A percentile compares a stretch with the other conserved stretches of the same genome.
phyloP scores from a whole-genome alignment of 2,329 filamentous ascomycete species.

The Neofusicoccum sp. region DNA sequence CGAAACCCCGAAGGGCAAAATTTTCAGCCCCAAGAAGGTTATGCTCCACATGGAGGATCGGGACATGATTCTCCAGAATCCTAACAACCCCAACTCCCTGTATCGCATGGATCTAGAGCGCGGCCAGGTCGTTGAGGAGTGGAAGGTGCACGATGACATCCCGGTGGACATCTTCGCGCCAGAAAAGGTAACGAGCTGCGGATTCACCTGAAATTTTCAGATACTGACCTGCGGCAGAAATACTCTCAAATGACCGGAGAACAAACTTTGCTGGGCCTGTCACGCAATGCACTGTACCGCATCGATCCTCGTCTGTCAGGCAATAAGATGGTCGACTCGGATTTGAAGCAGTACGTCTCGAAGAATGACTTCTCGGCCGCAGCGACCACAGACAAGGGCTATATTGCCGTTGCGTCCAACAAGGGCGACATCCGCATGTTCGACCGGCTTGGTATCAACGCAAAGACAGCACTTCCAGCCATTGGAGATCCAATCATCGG shows the following conservation, averaged over 20 bases:
- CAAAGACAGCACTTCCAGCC: slow-evolving; percentile 95
- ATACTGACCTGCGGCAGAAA: slow-evolving; percentile 60
- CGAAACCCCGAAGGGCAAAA: slow-evolving; percentile 79
- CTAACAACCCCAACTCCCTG: slow-evolving; percentile 80
- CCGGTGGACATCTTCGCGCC: slow-evolving; percentile 89
- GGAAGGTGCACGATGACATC: slow-evolving; percentile 97
- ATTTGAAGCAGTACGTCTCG: slow-evolving; percentile 93
- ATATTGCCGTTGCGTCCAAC: slow-evolving; percentile 94
- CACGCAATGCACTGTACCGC: slow-evolving; percentile 88
- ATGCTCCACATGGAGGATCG: slow-evolving; percentile 92
- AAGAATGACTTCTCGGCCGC: slow-evolving; percentile 97
- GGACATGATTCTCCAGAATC: slow-evolving; percentile 87
- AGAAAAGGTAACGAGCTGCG: slow-evolving; percentile 65
- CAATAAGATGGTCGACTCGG: slow-evolving; percentile 87
- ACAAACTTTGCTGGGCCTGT: slow-evolving; percentile 93
- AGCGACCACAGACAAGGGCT: slow-evolving; percentile 93
- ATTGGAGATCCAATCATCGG: slow-evolving; percentile 94
- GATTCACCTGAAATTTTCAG: background rate
- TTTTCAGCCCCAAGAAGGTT: slow-evolving; percentile 94
- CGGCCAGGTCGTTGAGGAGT: slow-evolving; percentile 97
- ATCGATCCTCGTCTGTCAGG: slow-evolving; percentile 89
- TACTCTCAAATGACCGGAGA: slow-evolving; percentile 96
- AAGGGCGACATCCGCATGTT: slow-evolving; percentile 98
- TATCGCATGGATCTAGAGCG: slow-evolving; percentile 98
- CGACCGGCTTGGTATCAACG: slow-evolving; percentile 93